Evolutionary conservation across 108 stramenopile species (phyloP).

Genomic region (Fistulifera pelliculosa): DNA sequence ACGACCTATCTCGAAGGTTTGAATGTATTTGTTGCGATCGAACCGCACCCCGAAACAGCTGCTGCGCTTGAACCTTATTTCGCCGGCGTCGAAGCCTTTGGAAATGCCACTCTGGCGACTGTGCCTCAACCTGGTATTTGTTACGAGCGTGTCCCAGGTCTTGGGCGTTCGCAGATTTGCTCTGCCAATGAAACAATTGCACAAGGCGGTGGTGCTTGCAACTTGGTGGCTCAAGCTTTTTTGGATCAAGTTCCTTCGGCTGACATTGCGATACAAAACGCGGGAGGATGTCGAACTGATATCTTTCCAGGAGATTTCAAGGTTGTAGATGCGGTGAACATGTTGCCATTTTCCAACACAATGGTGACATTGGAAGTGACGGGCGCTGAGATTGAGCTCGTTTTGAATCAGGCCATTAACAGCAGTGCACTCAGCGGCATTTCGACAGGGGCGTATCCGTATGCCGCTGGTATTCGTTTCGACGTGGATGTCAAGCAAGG

Average conservation of each 20-base stretch:
- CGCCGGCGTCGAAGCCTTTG: conserved; percentile 9
- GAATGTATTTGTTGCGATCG: neutral
- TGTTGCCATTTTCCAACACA: conserved; percentile 44
- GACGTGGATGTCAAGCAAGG: conserved; percentile 22
- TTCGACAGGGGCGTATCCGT: conserved; percentile 31
- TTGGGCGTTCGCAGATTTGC: conserved; percentile 7
- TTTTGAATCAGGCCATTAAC: conserved; percentile 36
- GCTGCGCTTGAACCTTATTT: conserved; percentile 9
- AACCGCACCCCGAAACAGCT: conserved; percentile 3
- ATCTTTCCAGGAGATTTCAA: conserved; percentile 29
- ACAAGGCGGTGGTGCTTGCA: conserved; percentile 33
- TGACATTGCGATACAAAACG: conserved; percentile 44
- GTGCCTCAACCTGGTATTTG: conserved; percentile 13
- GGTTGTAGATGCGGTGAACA: conserved; percentile 17
- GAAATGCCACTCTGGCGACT: conserved; percentile 10
- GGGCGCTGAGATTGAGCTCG: conserved; percentile 27
- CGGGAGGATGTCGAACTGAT: conserved; percentile 31
- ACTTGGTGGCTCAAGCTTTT: conserved; percentile 35
- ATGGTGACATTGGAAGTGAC: conserved; percentile 36
- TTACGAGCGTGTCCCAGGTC: conserved; percentile 18
- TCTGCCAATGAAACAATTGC: no score
- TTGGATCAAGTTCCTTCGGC: conserved; percentile 20
- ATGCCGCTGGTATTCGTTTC: conserved; percentile 49
- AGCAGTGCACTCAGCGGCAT: conserved; percentile 6
- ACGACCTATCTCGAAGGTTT: neutral